Base-by-base conservation (phyloP, 139 green algal species). In the Gonium pectorale region DNA sequence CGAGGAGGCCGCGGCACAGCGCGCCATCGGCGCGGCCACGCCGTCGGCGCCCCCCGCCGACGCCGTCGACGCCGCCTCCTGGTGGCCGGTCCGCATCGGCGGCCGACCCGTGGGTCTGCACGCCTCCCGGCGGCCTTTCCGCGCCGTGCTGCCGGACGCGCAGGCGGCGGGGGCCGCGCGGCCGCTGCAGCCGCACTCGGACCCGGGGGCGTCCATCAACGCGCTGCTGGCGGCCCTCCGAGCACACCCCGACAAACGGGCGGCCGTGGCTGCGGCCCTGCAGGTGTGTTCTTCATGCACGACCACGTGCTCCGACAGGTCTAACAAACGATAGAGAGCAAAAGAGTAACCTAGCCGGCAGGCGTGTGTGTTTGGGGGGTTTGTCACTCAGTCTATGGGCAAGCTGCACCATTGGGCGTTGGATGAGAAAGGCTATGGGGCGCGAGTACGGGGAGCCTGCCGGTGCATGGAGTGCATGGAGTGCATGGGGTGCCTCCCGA, bases 261-360 rank as follows among this genome's bases (percentile, higher is more conserved):
- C 80, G 40, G 80, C 67, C 26, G 80, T 86, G 77, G 77, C 77
- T 29, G 77, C 77, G 62, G 77, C 77, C 17, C 37, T 83, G 59
- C 77, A 63, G 60, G 77, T 73, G 38, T n/a, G n/a, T n/a, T n/a
- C n/a, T n/a, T n/a, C n/a, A n/a, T n/a, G n/a, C n/a, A n/a, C n/a
- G n/a, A n/a, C n/a, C n/a, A n/a, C n/a, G n/a, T n/a, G n/a, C n/a
- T n/a, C n/a, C n/a, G n/a, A n/a, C n/a, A n/a, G n/a, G n/a, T n/a
- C n/a, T n/a, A n/a, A n/a, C n/a, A n/a, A n/a, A n/a, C n/a, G n/a
- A n/a, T n/a, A n/a, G n/a, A n/a, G n/a, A n/a, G n/a, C n/a, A n/a
- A n/a, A n/a, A n/a, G n/a, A n/a, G n/a, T n/a, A n/a, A n/a, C n/a
- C n/a, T n/a, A n/a, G n/a, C n/a, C n/a, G n/a, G n/a, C n/a, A n/a